Conservation (phyloP, 2,329 filamentous ascomycete genomes). For the Calonectria multiphialidica region DNA sequence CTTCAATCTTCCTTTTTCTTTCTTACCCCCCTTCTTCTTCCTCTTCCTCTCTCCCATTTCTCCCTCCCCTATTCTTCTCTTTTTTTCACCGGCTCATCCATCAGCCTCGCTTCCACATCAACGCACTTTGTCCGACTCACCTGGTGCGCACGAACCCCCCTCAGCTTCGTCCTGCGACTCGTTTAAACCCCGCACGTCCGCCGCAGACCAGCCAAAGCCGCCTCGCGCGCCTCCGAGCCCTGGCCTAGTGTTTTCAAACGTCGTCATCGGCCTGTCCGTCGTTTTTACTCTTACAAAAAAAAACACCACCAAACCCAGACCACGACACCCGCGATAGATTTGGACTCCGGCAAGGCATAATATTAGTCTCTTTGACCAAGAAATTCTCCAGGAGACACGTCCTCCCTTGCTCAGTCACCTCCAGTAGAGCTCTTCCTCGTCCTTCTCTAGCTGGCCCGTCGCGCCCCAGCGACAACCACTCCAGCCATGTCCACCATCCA, state of each 20-base stretch:
- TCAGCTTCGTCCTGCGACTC: slow-evolving; percentile 21
- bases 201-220: not conserved
- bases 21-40: slow-evolving; percentile 19
- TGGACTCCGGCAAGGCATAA: not conserved
- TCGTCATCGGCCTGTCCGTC: slow-evolving; percentile 13
- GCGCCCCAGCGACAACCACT: slow-evolving; percentile 39
- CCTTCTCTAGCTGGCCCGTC: slow-evolving; percentile 38
- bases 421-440: slow-evolving; percentile 19
- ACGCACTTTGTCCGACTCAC: slow-evolving; percentile 19
- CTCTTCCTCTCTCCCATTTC: slow-evolving; percentile 21
- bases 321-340: not conserved
- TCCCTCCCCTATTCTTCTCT: slow-evolving; percentile 4
- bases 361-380: not conserved
- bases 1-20: slow-evolving; percentile 29
- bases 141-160: slow-evolving; percentile 23
- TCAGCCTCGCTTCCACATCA: slow-evolving; percentile 2
- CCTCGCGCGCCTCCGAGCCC: slow-evolving; percentile 12
- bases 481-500: slow-evolving; percentile 80
- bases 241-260: slow-evolving; percentile 14
- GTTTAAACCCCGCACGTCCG: slow-evolving; percentile 28
- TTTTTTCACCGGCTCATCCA: slow-evolving; percentile 18
- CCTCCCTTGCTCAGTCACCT: slow-evolving; percentile 10
- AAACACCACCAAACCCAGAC: not conserved
- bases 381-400: slow-evolving; percentile 7
- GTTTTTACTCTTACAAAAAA: slow-evolving; percentile 16